Evolutionary conservation across 441 rosid genomes (phyloP).

Genomic region (Eruca vesicaria): DNA sequence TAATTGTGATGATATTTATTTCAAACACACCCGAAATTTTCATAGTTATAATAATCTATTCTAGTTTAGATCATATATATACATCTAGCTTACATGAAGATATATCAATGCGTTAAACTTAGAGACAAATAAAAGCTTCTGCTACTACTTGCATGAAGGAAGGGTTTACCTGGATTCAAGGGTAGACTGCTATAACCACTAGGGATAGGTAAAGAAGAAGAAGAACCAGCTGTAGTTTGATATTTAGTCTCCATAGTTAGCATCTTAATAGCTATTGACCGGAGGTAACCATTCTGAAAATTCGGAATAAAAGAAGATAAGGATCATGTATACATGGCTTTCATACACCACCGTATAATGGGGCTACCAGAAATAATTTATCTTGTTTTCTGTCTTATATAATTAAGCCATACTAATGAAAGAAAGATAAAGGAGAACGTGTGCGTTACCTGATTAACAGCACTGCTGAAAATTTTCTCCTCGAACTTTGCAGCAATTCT

Average conservation of each 20-base stretch:
- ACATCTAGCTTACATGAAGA: not conserved
- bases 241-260: slow-evolving; percentile 69
- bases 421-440: too few relatives aligned
- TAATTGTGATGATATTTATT: not conserved
- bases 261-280: slow-evolving; percentile 81
- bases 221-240: slow-evolving; percentile 40
- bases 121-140: not conserved
- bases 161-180: slow-evolving; percentile 54
- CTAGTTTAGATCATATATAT: not conserved
- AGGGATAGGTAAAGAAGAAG: slow-evolving; percentile 27
- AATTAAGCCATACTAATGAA: too few relatives aligned
- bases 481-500: slow-evolving; percentile 67
- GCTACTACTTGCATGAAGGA: not conserved
- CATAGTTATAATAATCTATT: too few relatives aligned
- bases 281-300: slow-evolving; percentile 70
- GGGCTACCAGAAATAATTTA: too few relatives aligned
- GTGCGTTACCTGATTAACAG: slow-evolving; percentile 54
- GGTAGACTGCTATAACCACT: slow-evolving; percentile 46
- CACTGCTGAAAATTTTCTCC: slow-evolving; percentile 60
- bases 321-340: not conserved
- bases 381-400: too few relatives aligned
- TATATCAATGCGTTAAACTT: not conserved
- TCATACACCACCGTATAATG: not conserved
- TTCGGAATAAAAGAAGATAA: slow-evolving; percentile 11
- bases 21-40: too few relatives aligned